Conservation (phyloP, 2,329 filamentous ascomycete species). For the Aspergillus pseudoglaucus region DNA sequence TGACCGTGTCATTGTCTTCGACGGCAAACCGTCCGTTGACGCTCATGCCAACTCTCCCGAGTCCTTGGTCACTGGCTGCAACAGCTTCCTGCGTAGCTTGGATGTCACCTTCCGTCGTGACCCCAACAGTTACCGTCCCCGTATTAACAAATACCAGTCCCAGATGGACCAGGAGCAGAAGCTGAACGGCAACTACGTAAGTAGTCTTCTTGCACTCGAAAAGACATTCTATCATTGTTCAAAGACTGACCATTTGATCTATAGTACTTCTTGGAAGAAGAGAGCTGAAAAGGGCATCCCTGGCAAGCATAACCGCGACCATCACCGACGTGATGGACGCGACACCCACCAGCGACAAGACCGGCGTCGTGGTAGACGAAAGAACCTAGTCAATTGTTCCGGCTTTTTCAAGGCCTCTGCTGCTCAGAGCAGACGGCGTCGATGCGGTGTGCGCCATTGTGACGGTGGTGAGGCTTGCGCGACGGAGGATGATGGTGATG, state of each 20-base stretch:
- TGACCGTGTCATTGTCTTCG: conserved; percentile 97
- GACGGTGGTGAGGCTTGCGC: conserved; percentile 49
- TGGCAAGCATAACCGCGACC: conserved; percentile 32
- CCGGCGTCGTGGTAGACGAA: conserved; percentile 24
- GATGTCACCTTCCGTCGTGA: conserved; percentile 98
- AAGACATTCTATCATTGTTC: not conserved
- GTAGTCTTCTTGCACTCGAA: not conserved
- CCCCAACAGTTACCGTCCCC: conserved; percentile 88
- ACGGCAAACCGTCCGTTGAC: conserved; percentile 83
- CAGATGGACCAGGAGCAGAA: conserved; percentile 99
- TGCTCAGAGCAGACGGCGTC: conserved; percentile 24
- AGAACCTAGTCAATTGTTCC: conserved; percentile 31
- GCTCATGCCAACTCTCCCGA: conserved; percentile 85
- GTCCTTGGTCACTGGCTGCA: conserved; percentile 90
- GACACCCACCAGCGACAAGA: conserved; percentile 29
- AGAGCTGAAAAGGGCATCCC: conserved; percentile 61
- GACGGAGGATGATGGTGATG: conserved; percentile 49
- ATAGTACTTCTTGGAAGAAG: conserved; percentile 93
- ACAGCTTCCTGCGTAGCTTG: conserved; percentile 90
- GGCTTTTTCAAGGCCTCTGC: conserved; percentile 39
- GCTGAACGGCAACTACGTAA: conserved; percentile 78
- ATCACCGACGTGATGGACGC: conserved; percentile 30
- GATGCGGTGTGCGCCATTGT: conserved; percentile 39
- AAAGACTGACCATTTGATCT: conserved; percentile 6
- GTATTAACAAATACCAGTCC: conserved; percentile 95